phyloP scores from a whole-genome alignment of 1,139 yeast species.

The Lodderomyces parapsilosis region DNA sequence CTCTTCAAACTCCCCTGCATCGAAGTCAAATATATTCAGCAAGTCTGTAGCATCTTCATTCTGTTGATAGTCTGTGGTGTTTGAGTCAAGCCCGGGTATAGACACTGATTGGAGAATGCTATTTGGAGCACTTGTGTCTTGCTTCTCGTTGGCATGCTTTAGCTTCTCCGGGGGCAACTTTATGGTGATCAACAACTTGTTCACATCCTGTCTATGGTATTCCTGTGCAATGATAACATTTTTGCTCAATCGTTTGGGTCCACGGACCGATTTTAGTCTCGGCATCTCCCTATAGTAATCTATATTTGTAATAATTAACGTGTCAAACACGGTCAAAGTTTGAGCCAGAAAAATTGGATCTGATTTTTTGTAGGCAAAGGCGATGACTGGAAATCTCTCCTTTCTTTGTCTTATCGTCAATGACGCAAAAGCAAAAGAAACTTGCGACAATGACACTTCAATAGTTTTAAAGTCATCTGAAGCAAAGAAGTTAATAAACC shows the following conservation, averaged over 20 bases:
- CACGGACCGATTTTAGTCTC: conserved; percentile 1
- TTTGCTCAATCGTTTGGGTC: not conserved
- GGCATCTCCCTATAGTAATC: not conserved
- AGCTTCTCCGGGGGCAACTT: not conserved
- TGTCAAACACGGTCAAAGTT: not conserved
- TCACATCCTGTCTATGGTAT: conserved; percentile 1
- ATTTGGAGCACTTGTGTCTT: not conserved
- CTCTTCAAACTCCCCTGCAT: not conserved
- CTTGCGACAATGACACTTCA: not conserved
- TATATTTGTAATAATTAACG: no score
- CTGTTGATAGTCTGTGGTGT: not conserved
- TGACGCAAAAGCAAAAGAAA: not conserved
- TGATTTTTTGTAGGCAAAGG: not conserved
- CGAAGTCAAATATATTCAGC: not conserved
- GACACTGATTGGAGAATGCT: not conserved
- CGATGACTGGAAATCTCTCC: not conserved
- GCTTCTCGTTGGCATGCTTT: not conserved
- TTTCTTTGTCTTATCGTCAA: not conserved
- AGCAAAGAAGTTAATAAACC: no score
- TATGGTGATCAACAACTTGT: not conserved
- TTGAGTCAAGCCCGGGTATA: not conserved
- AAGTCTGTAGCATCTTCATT: not conserved
- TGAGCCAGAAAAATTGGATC: not conserved
- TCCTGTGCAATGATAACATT: not conserved
- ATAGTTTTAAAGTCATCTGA: not conserved